Conservation (phyloP, 345 rosid species). For the Citrus inodora region DNA sequence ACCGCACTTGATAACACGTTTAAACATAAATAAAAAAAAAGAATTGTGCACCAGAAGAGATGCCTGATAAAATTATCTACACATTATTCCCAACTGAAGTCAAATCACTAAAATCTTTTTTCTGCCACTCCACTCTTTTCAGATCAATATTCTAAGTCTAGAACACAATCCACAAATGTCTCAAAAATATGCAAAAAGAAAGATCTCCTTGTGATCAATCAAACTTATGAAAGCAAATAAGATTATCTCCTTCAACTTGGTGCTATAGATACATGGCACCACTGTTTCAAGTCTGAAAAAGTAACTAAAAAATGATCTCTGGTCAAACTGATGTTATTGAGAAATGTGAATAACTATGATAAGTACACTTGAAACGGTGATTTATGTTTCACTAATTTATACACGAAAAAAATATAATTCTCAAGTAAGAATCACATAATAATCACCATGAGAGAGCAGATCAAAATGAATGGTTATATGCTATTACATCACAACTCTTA, state of each 20-base stretch:
- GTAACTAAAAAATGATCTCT: neutral
- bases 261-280: neutral
- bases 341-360: neutral
- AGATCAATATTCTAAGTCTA: neutral
- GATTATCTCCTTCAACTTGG: neutral
- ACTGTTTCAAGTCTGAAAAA: neutral
- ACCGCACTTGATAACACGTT: neutral
- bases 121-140: neutral
- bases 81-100: neutral
- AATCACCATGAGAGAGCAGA: slow-evolving; percentile 20
- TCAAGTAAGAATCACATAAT: slow-evolving; percentile 20
- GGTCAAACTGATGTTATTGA: neutral
- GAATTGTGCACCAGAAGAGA: neutral
- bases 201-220: neutral
- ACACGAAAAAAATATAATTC: slow-evolving; percentile 25
- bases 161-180: neutral
- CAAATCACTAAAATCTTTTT: neutral
- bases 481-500: slow-evolving; percentile 1
- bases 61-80: neutral
- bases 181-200: too few species aligned
- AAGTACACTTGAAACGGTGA: slow-evolving; percentile 7
- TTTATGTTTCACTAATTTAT: slow-evolving; percentile 11
- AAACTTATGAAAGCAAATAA: neutral
- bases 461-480: neutral
- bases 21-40: neutral